A percentile compares a stretch with the other conserved stretches of the same genome.
Conservation (phyloP, 2,329 filamentous ascomycete species). For the Colletotrichum sidae region DNA sequence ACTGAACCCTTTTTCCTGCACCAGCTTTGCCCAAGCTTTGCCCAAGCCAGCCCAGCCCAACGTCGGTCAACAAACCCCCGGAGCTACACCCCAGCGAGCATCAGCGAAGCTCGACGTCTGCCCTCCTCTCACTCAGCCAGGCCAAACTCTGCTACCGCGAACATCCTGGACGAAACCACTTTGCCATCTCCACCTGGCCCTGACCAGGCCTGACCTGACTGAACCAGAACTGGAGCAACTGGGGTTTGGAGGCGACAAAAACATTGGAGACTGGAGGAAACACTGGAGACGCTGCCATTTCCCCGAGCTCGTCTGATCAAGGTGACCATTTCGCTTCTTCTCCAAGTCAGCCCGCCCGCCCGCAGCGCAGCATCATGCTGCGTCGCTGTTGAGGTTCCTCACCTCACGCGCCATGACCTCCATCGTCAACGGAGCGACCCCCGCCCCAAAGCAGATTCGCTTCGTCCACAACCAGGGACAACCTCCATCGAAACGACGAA, state of each 20-base stretch:
- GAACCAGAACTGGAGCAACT: slow-evolving; percentile 8
- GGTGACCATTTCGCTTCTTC: slow-evolving; percentile 1
- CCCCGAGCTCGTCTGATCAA: background rate
- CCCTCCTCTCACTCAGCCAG: background rate
- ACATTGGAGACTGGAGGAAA: slow-evolving; percentile 14
- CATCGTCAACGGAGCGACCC: slow-evolving; percentile 54
- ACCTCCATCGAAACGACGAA: slow-evolving; percentile 80
- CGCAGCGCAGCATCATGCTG: slow-evolving; percentile 37
- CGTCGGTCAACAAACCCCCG: background rate
- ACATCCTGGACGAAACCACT: background rate
- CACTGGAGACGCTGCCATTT: slow-evolving; percentile 9
- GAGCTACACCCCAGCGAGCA: slow-evolving; percentile 27
- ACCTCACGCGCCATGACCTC: slow-evolving; percentile 37
- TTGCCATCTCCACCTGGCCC: slow-evolving; percentile 29
- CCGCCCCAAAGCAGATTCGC: slow-evolving; percentile 72
- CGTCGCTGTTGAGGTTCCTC: slow-evolving; percentile 33
- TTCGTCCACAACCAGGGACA: slow-evolving; percentile 87
- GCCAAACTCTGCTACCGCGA: background rate
- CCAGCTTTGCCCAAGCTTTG: slow-evolving; percentile 27
- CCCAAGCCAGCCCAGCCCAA: slow-evolving; percentile 10
- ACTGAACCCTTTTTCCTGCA: slow-evolving; percentile 16
- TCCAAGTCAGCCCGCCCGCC: slow-evolving; percentile 20
- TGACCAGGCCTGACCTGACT: slow-evolving; percentile 20
- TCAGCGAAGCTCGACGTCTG: background rate
- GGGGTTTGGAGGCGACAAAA: slow-evolving; percentile 7